These are phyloP conservation scores for Brassica rapa DNA, from an alignment of 345 rosid genomes.

Conservation along the genomic window DNA sequence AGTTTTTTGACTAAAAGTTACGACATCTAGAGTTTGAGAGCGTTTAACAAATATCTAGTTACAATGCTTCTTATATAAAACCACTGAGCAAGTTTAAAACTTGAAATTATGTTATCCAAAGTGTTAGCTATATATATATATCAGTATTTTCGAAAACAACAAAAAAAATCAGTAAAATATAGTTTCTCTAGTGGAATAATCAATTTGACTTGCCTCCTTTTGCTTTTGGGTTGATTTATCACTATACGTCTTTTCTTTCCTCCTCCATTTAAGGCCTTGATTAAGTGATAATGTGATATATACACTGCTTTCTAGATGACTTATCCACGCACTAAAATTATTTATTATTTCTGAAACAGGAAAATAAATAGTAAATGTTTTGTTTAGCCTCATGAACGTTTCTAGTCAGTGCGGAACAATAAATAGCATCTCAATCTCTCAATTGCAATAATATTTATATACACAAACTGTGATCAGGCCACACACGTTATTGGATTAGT, in stretches of 20 bases:
- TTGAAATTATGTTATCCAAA: background rate
- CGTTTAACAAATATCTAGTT: background rate
- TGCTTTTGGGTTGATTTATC: conserved; percentile 13
- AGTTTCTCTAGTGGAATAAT: conserved; percentile 24
- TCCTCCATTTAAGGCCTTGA: conserved; percentile 41
- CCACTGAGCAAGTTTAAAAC: background rate
- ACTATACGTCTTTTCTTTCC: conserved; percentile 21
- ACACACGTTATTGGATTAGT: background rate
- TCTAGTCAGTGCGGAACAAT: background rate
- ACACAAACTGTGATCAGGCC: background rate
- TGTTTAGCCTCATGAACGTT: background rate
- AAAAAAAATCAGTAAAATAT: background rate
- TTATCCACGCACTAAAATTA: conserved; percentile 12
- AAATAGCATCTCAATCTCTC: background rate
- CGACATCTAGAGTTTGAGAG: background rate
- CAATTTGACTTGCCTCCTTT: conserved; percentile 15
- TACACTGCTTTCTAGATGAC: background rate
- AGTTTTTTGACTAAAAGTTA: no score
- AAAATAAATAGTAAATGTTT: background rate
- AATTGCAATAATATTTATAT: background rate
- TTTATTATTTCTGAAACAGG: background rate
- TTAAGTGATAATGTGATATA: conserved; percentile 17
- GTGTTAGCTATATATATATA: background rate
- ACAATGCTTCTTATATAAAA: background rate
- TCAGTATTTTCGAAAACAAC: background rate